Evolutionary conservation across 2,329 filamentous ascomycete genomes (phyloP), one percentile per base, ranked within the genome.

Genomic region (Calonectria naviculata): DNA sequence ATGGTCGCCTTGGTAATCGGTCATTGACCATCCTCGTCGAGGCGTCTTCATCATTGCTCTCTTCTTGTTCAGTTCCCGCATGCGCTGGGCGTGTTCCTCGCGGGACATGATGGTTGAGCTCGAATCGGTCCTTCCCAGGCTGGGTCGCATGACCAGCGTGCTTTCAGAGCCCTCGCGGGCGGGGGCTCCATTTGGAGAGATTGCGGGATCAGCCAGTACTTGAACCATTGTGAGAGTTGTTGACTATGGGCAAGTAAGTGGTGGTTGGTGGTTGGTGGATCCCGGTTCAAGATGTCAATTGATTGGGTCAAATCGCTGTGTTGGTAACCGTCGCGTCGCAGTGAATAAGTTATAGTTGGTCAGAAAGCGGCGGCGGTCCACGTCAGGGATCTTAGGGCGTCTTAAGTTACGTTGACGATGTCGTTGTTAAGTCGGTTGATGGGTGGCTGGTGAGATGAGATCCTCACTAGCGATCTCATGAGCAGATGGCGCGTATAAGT

Each of bases 1-100:
- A 75, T 80, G 62, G 21, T 81, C 80, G 54, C 80, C 80, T 62
- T 83, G 82, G 64, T 85, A 86, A 46, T 88, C 85, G 49, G 84
- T 84, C 77, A 86, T 82, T 36, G 86, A 87, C 79, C 85, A 86
- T 19, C 87, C 85, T 46, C 87, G 83, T 47, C 85, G 81, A 2
- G 87, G 86, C 8, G 82, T 73, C 58, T 83, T 83, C 75, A 83
- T 82, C 70, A 80, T 69, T 19, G 78, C 79, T 36, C 82, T 81
- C 75, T 82, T 81, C 52, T 80, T 77, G 73, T 77, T 81, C 24
- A 84, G 77, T 65, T 87, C 85, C 67, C 79, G 82, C 67, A 83
- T 79, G 71, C 81, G 82, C 44, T 80, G 78, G 21, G 77, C 78
- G 67, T 86, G 83, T 64, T 88, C 86, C 68, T 88, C 85, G 34